Evolutionary conservation across 148 eudicot genomes (phyloP).

Genomic region (Rheum nobile): DNA sequence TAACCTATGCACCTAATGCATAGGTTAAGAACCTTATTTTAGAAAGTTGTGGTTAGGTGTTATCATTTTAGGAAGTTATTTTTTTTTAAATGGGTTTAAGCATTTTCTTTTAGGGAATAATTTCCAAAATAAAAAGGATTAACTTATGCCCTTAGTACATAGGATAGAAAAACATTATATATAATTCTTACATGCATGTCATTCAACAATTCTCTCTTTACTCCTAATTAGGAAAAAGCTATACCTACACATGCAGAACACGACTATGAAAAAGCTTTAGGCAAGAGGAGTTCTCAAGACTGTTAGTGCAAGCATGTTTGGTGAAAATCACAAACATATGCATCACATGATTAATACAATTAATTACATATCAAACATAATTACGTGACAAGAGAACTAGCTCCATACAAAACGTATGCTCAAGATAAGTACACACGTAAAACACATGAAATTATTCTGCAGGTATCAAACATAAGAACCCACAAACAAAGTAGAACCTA

Average conservation of each 20-base stretch:
- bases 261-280: neutral
- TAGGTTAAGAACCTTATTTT: too few relatives aligned
- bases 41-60: too few relatives aligned
- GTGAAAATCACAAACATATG: neutral
- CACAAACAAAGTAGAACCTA: neutral
- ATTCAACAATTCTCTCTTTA: too few relatives aligned
- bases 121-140: too few relatives aligned
- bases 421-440: neutral
- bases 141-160: too few relatives aligned
- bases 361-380: neutral
- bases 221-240: neutral
- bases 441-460: neutral
- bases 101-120: too few relatives aligned
- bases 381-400: neutral
- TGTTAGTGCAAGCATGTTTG: neutral
- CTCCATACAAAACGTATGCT: neutral
- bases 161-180: too few relatives aligned
- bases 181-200: too few relatives aligned
- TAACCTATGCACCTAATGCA: too few relatives aligned
- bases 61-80: too few relatives aligned
- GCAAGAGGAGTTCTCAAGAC: neutral
- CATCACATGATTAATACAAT: neutral
- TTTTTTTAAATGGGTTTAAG: too few relatives aligned
- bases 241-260: neutral
- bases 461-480: neutral